Evolutionary conservation across 2,329 filamentous ascomycete species (phyloP), one percentile per base, ranked within the genome.

Genomic region (Sarocladiaceae sp.): DNA sequence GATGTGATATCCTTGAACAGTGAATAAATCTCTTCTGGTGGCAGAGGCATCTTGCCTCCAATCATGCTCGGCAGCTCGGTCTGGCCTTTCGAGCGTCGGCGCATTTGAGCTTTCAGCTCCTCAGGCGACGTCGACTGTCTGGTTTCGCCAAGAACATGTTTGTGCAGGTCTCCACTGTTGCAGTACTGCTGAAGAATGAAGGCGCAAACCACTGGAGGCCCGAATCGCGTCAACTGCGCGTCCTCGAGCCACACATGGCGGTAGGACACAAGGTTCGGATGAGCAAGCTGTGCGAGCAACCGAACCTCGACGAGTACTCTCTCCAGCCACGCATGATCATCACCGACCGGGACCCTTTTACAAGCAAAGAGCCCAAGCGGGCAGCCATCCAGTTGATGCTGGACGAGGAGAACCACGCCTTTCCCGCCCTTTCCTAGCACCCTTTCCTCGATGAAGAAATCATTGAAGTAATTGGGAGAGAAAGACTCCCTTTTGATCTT

Each of bases 161-260:
- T 82, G 47, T 95, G 83, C 15, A 98, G 72, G 58, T 98, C 93
- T 13, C 93, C 93, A 1, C 83, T 76, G 59, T 98, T 97, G 68
- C 94, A 98, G 57, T 95, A 98, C 58, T 98, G 90, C 60, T 98
- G 93, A 6, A 98, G 74, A 46, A 98, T 98, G 60, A 95, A 98
- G 4, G 91, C 89, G 56, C 91, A 97, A 10, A 89, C 89, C 1
- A 98, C 89, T 45, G 81, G 88, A 1, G 94, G 93, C 0, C 89
- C 86, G 60, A 98, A 98, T 2, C 79, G 83, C 50, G 78, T 91
- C 43, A 95, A 78, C 53, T 85, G 80, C 44, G 85, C 83, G 60
- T 96, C 85, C 62, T 98, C 91, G 13, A 98, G 74, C 93, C 93
- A 98, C 24, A 95, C 93, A 65, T 97, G 93, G 6, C 91, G 84